Evolutionary conservation across 192 early-diverging fungal species (phyloP), one percentile per base, ranked within the genome.

Genomic region (Linnemannia schmuckeri): DNA sequence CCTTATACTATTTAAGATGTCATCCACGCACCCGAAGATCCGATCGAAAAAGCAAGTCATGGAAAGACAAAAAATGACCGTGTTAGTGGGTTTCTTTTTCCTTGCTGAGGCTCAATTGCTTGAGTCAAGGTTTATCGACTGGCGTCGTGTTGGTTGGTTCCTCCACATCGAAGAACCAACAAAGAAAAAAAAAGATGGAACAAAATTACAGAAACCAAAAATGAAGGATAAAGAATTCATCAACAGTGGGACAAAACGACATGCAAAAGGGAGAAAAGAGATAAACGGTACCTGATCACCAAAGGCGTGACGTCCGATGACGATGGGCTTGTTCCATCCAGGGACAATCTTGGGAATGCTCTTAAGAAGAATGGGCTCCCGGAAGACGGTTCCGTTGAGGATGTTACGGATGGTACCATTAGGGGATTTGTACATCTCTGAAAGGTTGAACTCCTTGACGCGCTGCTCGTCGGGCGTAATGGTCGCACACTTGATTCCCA

Each of bases 401-500:
- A 97, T 97, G 91, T 99, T 99, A 77, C 98, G 93, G 87, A 99
- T 97, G 69, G 97, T 98, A 73, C 95, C 98, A 90, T 99, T 99
- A 85, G 98, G 98, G 40, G 96, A 97, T 90, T 93, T 97, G 97
- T 97, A 99, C 96, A 98, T 99, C 88, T 97, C 82, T 92, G 98
- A 96, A 75, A 99, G 92, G 73, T 95, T 94, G 86, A 97, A 99
- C 89, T 99, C 97, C 85, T 97, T 91, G 74, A 99, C 97, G 85
- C 98, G 96, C 24, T 91, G 94, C 79, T 96, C 95, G 88, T 99
- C 98, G 37, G 98, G 97, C n/a, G 98, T 99, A 86, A 99, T 99
- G 57, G 98, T 99, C n/a, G 98, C 98, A 88, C 98, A 99, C 91
- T 99, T 99, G 90, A 99, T 99, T 75, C 97, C 95, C 33, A 97